These are phyloP conservation scores for Phialophora macrospora DNA, from an alignment of 2,329 filamentous ascomycete species.

Conservation along the genomic window DNA sequence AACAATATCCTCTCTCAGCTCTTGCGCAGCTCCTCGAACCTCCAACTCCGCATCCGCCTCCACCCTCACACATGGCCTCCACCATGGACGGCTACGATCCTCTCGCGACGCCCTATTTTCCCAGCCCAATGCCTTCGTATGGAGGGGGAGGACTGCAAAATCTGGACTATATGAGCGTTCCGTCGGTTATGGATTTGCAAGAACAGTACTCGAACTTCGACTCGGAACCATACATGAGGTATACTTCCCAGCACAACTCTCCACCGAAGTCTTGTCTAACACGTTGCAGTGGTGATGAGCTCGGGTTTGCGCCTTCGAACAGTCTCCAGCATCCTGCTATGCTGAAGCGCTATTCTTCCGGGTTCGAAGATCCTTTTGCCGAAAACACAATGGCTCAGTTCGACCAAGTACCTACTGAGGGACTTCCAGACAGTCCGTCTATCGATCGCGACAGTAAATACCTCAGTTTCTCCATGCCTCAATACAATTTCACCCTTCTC, in stretches of 20 bases:
- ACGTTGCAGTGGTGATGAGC: constrained; percentile 57
- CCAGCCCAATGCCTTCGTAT: constrained; percentile 59
- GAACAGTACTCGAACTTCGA: constrained; percentile 66
- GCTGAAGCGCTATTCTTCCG: constrained; percentile 57
- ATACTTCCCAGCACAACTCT: constrained; percentile 33
- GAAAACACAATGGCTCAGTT: constrained; percentile 54
- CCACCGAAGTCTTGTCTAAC: constrained; percentile 18
- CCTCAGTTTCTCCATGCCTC: constrained; percentile 72
- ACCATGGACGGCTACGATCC: constrained; percentile 64
- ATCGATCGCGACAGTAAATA: constrained; percentile 72
- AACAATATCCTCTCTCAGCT: constrained; percentile 13
- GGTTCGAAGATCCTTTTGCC: constrained; percentile 57
- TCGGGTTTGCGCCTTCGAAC: constrained; percentile 53
- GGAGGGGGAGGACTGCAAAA: constrained; percentile 53
- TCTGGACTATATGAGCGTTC: constrained; percentile 54
- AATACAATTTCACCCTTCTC: constrained; percentile 64
- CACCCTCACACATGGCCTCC: constrained; percentile 32
- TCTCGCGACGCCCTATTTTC: constrained; percentile 67
- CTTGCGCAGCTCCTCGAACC: constrained; percentile 19
- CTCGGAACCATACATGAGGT: constrained; percentile 66
- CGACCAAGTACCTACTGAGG: constrained; percentile 52
- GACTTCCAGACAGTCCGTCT: constrained; percentile 58
- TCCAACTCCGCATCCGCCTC: constrained; percentile 12
- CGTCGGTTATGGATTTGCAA: constrained; percentile 59
- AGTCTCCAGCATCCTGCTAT: constrained; percentile 45